These are phyloP conservation scores for Lippia alba DNA, from an alignment of 305 asterid genomes.

Conservation along the genomic window DNA sequence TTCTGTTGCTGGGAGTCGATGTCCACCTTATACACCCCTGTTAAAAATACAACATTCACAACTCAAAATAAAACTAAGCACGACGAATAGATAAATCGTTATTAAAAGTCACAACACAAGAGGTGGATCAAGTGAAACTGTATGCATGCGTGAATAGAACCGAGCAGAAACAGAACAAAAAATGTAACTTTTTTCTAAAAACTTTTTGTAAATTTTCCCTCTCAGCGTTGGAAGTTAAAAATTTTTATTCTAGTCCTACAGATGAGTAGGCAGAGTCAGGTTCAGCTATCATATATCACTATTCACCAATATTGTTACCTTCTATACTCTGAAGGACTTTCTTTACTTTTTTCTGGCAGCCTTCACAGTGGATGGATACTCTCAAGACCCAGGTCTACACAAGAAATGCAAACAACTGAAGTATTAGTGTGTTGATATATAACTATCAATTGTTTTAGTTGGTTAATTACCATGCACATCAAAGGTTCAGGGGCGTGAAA, in stretches of 20 bases:
- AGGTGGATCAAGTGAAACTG: not conserved
- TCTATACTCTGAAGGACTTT: conserved; percentile 43
- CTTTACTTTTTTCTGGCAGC: conserved; percentile 54
- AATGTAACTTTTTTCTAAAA: too few species aligned
- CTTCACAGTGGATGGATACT: conserved; percentile 50
- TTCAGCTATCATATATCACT: not conserved
- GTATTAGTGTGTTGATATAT: not conserved
- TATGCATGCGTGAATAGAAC: not conserved
- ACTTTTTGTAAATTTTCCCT: too few species aligned
- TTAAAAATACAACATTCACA: not conserved
- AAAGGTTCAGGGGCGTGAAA: conserved; percentile 32
- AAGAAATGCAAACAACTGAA: not conserved
- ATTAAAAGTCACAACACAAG: too few species aligned
- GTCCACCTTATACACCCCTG: conserved; percentile 44
- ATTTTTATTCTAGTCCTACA: too few species aligned
- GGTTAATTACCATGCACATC: conserved; percentile 26
- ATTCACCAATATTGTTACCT: conserved; percentile 31
- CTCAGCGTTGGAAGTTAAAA: too few species aligned
- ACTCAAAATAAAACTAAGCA: not conserved
- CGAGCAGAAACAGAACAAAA: not conserved
- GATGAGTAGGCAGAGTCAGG: not conserved
- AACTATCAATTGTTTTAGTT: not conserved
- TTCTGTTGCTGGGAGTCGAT: conserved; percentile 44
- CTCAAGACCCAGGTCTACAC: conserved; percentile 44
- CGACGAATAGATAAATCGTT: not conserved